Evolutionary conservation across 2,329 filamentous ascomycete genomes (phyloP), one percentile per base, ranked within the genome.

Genomic region (Aureobasidium sp.): DNA sequence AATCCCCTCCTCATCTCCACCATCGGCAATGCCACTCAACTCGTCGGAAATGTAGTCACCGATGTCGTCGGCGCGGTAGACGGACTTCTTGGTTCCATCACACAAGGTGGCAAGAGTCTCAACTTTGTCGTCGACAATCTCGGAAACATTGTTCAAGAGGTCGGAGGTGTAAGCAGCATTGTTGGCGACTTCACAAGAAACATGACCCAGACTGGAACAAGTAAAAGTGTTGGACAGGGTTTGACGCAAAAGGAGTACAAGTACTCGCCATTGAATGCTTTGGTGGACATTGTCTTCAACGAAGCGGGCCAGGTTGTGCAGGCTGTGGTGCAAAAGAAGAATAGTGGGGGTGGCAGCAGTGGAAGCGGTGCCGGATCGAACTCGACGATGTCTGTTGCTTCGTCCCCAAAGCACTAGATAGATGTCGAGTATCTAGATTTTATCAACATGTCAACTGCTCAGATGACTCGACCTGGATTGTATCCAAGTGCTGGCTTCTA

Each of bases 81-180:
- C 65, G 82, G 83, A 0, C 73, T 86, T 36, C 77, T 86, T 2
- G 84, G 83, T 9, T 80, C 79, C 22, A 82, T 86, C 65, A 81
- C 82, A 2, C 80, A 84, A 65, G 81, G 82, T 41, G 68, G 68
- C 56, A 67, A 56, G 8, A 78, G 74, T 17, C 78, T 82, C 70
- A 84, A 80, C 49, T 70, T 69, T 60, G 39, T 70, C 31, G 68
- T 86, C 65, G 84, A 86, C 71, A 86, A 86, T 67, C 75, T 86
- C 2, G 84, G 84, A 39, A 85, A 86, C 66, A 85, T 86, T 64
- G 81, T 86, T 1, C 82, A 85, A 67, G 79, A 85, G 67, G 81
- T 84, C 0, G 76, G 75, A 0, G 80, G 79, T 25, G 73, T 71
- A 1, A 72, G 83, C 0, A 79, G 76, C 62, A 75, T 86, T 63